phyloP scores from a whole-genome alignment of 805 yeast genomes.

The Saturnispora silvae region DNA sequence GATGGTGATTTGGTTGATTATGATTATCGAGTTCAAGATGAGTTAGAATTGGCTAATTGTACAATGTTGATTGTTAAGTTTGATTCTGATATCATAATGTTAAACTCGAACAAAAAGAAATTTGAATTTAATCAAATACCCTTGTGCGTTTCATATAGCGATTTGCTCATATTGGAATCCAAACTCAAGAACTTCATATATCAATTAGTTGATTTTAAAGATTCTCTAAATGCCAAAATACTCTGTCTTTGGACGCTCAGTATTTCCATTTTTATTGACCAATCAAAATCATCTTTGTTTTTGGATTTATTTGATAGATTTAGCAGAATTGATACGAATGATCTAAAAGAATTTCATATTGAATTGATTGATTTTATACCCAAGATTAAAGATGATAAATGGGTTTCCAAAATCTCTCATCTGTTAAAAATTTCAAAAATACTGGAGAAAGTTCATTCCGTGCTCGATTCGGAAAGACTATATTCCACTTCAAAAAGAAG shows the following conservation, averaged over 20 bases:
- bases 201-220: not conserved
- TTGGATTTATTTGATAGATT: conserved; percentile 4
- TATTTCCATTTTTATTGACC: conserved; percentile 1
- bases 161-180: not conserved
- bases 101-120: too few species aligned
- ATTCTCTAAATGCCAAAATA: not conserved
- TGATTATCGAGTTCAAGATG: not conserved
- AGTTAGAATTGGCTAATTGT: not conserved
- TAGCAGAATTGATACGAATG: not conserved
- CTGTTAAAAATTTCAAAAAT: not conserved
- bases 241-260: conserved; percentile 1
- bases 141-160: not conserved
- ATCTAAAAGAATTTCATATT: not conserved
- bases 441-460: not conserved
- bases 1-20: not conserved
- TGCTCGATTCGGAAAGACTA: not conserved
- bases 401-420: conserved; percentile 2
- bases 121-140: not conserved
- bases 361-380: not conserved
- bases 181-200: conserved; percentile 2
- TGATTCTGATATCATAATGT: not conserved
- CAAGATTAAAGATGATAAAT: not conserved
- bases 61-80: not conserved
- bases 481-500: not conserved
- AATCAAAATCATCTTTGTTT: not conserved